These are phyloP conservation scores for Neonectria magnoliae DNA, from an alignment of 2,329 filamentous ascomycete species.

Conservation along the genomic window DNA sequence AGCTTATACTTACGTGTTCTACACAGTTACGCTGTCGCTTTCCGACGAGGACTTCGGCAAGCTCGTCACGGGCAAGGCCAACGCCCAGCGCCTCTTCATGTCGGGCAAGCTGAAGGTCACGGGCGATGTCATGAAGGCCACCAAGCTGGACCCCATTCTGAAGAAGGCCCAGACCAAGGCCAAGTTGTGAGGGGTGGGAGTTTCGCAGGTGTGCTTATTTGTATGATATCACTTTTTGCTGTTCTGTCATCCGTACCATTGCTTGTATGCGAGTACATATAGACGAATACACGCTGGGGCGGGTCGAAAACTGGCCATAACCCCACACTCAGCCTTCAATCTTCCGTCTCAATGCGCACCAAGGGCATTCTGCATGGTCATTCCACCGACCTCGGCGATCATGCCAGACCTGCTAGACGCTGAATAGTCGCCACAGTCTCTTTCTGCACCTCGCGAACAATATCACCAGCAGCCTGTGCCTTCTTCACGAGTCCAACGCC, in stretches of 20 bases:
- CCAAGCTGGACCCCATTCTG: constrained; percentile 92
- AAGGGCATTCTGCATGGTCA: neutral
- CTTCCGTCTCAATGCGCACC: neutral
- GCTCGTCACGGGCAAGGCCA: constrained; percentile 86
- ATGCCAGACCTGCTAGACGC: constrained; percentile 38
- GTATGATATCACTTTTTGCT: constrained; percentile 38
- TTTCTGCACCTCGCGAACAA: constrained; percentile 54
- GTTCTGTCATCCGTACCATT: constrained; percentile 8
- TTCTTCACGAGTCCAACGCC: constrained; percentile 58
- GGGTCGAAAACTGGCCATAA: constrained; percentile 17
- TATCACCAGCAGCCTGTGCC: constrained; percentile 52
- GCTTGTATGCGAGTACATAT: constrained; percentile 32
- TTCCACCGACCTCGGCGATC: neutral
- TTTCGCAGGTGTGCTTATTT: constrained; percentile 14
- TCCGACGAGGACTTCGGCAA: constrained; percentile 88
- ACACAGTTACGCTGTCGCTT: constrained; percentile 85
- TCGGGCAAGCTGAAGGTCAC: constrained; percentile 98
- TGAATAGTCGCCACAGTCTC: constrained; percentile 49
- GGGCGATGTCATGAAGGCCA: constrained; percentile 98
- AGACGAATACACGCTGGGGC: constrained; percentile 30
- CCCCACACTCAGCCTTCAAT: neutral
- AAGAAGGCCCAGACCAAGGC: constrained; percentile 87
- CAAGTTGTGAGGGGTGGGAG: constrained; percentile 71
- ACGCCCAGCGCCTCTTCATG: constrained; percentile 97
- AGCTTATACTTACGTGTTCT: constrained; percentile 19